Evolutionary conservation across 345 rosid genomes (phyloP).

Genomic region (Tarenaya hassleriana): DNA sequence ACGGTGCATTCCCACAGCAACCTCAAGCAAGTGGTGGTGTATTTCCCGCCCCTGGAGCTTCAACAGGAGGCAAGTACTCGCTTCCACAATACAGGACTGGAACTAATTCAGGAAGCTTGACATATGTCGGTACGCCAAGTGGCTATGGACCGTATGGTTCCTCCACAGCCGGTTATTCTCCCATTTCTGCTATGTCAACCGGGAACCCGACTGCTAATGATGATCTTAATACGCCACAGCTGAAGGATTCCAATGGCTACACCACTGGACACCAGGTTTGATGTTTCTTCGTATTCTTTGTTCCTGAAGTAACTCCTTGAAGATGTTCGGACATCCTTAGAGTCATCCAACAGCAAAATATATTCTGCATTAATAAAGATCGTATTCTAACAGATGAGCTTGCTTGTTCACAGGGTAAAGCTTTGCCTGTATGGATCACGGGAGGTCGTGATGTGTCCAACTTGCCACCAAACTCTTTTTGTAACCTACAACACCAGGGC

Average conservation of each 20-base stretch:
- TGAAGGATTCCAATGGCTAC: slow-evolving; percentile 75
- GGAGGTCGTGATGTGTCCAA: slow-evolving; percentile 67
- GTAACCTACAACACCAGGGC: slow-evolving; percentile 76
- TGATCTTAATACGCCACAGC: slow-evolving; percentile 68
- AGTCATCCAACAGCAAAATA: slow-evolving; percentile 17
- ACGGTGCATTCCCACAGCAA: slow-evolving; percentile 44
- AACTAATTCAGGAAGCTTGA: slow-evolving; percentile 51
- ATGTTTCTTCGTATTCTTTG: neutral
- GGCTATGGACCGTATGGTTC: slow-evolving; percentile 77
- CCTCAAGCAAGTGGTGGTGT: too few relatives aligned
- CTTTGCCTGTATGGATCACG: slow-evolving; percentile 76
- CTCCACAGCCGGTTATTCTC: slow-evolving; percentile 65
- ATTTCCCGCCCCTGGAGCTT: slow-evolving; percentile 33
- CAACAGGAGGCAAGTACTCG: slow-evolving; percentile 66
- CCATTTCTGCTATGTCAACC: slow-evolving; percentile 51
- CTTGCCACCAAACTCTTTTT: slow-evolving; percentile 70
- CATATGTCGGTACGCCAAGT: slow-evolving; percentile 68
- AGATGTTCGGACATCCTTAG: neutral
- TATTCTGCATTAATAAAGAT: slow-evolving; percentile 9
- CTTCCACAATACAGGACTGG: slow-evolving; percentile 83
- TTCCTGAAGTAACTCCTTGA: neutral
- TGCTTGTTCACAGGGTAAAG: slow-evolving; percentile 61
- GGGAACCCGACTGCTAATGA: slow-evolving; percentile 66
- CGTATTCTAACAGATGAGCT: slow-evolving; percentile 14
- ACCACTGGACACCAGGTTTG: slow-evolving; percentile 62